Evolutionary conservation across 208 protist species (phyloP).

Genomic region (Trypanosoma cruzi): DNA sequence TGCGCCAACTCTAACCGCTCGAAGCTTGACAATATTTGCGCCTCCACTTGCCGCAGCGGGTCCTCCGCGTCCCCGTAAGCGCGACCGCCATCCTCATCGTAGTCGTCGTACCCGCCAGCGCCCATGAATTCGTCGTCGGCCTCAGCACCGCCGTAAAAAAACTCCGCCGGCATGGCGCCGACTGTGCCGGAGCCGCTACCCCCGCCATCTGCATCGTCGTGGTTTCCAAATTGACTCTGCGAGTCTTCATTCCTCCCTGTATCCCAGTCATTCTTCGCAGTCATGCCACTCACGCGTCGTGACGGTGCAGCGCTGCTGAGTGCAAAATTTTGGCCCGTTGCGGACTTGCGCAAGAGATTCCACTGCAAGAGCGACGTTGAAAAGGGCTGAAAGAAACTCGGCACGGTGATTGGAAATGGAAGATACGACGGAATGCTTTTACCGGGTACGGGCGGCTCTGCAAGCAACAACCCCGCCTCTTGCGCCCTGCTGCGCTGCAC

Average conservation of each 20-base stretch:
- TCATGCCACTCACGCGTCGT: constrained; percentile 19
- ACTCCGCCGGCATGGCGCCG: constrained; percentile 78
- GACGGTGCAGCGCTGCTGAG: constrained; percentile 27
- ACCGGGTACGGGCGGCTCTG: constrained; percentile 51
- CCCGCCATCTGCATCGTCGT: constrained; percentile 5
- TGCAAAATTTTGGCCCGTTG: constrained; percentile 36
- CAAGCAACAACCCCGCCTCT: constrained; percentile 55
- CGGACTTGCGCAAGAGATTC: constrained; percentile 87
- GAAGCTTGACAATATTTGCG: constrained; percentile 24
- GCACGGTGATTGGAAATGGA: constrained; percentile 58
- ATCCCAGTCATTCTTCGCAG: constrained; percentile 5
- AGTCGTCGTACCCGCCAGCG: constrained; percentile 35
- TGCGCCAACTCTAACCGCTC: constrained; percentile 25
- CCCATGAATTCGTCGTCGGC: constrained; percentile 46
- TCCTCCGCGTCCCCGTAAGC: constrained; percentile 25
- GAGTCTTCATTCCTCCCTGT: neutral
- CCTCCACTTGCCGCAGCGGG: constrained; percentile 35
- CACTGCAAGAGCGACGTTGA: constrained; percentile 64
- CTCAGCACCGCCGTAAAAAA: constrained; percentile 74
- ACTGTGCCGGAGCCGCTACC: constrained; percentile 39
- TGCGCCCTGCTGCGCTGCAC: constrained; percentile 68
- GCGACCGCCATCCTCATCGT: constrained; percentile 37
- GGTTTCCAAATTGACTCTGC: neutral
- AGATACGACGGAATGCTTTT: constrained; percentile 69
- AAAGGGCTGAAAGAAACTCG: constrained; percentile 83